Conservation (phyloP, 441 rosid genomes). For the Dalechampia spathulata region DNA sequence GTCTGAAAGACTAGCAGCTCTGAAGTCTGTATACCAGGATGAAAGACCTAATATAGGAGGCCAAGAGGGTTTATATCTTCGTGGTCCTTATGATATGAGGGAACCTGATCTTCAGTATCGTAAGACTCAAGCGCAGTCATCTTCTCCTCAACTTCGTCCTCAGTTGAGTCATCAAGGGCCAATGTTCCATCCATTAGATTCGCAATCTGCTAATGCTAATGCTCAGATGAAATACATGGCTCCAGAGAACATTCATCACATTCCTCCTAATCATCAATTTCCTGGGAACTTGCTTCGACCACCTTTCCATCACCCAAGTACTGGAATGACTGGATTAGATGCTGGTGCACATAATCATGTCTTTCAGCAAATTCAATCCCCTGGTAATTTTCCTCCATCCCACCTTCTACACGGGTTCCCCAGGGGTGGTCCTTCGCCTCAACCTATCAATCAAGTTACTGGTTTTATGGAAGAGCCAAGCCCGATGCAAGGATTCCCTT, state of each 20-base stretch:
- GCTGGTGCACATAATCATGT: constrained; percentile 45
- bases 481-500: constrained; percentile 59
- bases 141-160: constrained; percentile 45
- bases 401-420: constrained; percentile 57
- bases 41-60: constrained; percentile 45
- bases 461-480: constrained; percentile 50
- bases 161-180: constrained; percentile 55
- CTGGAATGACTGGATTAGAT: constrained; percentile 56
- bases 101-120: constrained; percentile 41
- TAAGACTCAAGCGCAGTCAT: constrained; percentile 31
- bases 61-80: constrained; percentile 47
- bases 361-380: constrained; percentile 62
- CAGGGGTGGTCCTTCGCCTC: constrained; percentile 35
- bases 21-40: constrained; percentile 48
- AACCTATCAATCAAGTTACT: constrained; percentile 47
- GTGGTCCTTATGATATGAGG: constrained; percentile 41
- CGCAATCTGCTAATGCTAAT: constrained; percentile 50
- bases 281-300: constrained; percentile 55
- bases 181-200: constrained; percentile 46
- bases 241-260: constrained; percentile 50
- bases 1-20: constrained; percentile 55
- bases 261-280: constrained; percentile 49
- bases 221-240: constrained; percentile 55
- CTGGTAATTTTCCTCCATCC: constrained; percentile 50
- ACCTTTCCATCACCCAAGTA: constrained; percentile 48